phyloP scores from a whole-genome alignment of 345 rosid genomes.

The Rhodomyrtus tomentosa region DNA sequence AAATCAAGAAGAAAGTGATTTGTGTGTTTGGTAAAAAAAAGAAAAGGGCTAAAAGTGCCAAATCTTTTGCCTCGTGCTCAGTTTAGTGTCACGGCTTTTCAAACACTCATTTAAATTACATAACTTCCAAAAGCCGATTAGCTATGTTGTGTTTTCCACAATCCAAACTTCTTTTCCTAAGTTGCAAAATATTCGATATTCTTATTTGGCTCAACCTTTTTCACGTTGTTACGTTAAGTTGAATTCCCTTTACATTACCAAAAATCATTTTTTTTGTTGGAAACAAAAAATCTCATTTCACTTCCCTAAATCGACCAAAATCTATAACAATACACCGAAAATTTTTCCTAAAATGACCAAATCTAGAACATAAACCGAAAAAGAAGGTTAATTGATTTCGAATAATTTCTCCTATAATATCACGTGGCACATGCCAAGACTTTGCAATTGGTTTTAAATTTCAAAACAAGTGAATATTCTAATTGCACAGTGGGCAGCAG shows the following conservation, averaged over 20 bases:
- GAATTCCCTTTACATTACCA: background rate
- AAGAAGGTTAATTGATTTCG: background rate
- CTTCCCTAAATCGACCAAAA: background rate
- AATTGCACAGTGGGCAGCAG: background rate
- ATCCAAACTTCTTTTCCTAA: background rate
- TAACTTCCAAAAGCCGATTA: background rate
- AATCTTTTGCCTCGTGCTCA: background rate
- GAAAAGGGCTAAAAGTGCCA: background rate
- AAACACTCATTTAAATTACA: background rate
- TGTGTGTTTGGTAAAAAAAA: background rate
- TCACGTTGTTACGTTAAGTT: background rate
- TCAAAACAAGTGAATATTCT: background rate
- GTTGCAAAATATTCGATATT: background rate
- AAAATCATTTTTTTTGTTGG: background rate
- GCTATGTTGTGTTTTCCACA: background rate
- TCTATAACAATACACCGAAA: background rate
- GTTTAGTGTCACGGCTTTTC: background rate
- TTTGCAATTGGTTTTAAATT: background rate
- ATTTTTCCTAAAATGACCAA: background rate
- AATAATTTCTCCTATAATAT: background rate
- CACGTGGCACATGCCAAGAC: accelerated
- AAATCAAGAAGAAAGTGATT: background rate
- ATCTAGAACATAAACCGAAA: background rate
- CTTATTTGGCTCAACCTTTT: background rate
- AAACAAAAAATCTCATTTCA: background rate